Percentiles rank a stretch among this genome's conserved stretches.
Evolutionary conservation across 257 asterid genomes (phyloP).

Genomic region (Solanum dulcamara): DNA sequence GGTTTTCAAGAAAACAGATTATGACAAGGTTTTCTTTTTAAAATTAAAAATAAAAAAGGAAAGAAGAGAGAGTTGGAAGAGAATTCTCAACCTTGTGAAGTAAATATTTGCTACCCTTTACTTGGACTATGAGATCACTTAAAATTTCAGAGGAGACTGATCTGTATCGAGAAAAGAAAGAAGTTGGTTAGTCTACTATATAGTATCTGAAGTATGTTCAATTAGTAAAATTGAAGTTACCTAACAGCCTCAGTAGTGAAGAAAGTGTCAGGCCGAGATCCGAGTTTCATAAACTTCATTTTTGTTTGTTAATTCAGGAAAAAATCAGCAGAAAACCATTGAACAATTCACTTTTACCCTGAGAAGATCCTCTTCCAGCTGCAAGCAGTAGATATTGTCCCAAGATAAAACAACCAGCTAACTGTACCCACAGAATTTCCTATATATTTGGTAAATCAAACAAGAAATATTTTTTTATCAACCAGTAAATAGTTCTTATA

Average conservation of each 20-base stretch:
- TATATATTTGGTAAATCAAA: too few species aligned
- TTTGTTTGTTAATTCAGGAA: background rate
- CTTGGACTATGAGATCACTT: constrained; percentile 61
- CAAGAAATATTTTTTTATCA: background rate
- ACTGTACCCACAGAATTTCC: too few species aligned
- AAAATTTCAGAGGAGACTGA: constrained; percentile 57
- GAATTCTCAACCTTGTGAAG: constrained; percentile 58
- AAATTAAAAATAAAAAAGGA: too few species aligned
- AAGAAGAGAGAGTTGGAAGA: background rate
- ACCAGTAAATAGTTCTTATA: background rate
- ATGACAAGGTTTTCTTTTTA: background rate
- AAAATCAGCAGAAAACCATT: background rate
- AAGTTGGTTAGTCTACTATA: background rate
- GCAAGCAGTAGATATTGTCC: constrained; percentile 20
- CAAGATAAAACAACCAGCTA: too few species aligned
- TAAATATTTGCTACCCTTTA: constrained; percentile 47
- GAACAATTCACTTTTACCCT: too few species aligned
- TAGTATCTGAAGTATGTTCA: too few species aligned
- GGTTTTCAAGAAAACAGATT: background rate
- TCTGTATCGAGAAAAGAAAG: constrained; percentile 18
- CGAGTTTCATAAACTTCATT: constrained; percentile 59
- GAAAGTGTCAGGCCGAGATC: constrained; percentile 53
- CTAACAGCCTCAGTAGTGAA: constrained; percentile 36
- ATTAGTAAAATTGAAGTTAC: constrained; percentile 9
- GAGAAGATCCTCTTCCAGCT: background rate